Base-by-base conservation (phyloP, 1,139 yeast genomes). In the Yamadazyma oceani region DNA sequence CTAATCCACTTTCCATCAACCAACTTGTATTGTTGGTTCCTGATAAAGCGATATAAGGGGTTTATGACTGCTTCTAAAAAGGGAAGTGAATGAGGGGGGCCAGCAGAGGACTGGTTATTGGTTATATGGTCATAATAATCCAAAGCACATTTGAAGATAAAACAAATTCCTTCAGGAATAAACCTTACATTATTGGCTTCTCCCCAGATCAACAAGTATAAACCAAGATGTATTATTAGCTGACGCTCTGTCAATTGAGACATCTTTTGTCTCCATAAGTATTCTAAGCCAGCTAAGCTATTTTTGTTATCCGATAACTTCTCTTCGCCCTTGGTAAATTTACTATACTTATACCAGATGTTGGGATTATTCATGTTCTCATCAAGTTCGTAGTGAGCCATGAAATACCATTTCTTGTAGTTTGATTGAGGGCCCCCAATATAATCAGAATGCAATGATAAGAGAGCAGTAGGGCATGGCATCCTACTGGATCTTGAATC, bases 131-230 rank as follows among this genome's bases (percentile, higher is more conserved):
- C 36, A 13, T 41, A 48, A 32, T 54, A 50, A 35, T 66, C 71
- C 17, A 54, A 43, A 7, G 64, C 58, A 41, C 63, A 54, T 37
- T 64, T 62, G 47, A 45, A 68, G 11, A 69, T 55, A 39, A 66
- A 69, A 41, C 74, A 68, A 3, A 69, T 36, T 38, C 72, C 64
- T 42, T 69, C 75, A 1, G 75, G 73, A 60, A 69, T 56, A 44
- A 67, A 69, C 34, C 75, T 51, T 2, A 69, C 46, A 41, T 67
- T 68, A 42, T 66, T 68, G 1, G 73, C 64, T 44, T 69, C 75
- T 3, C 75, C 75, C 75, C 75, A 69, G 9, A 66, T 60, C 11
- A 68, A 47, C 35, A 69, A 48, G 39, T 65, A 68, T 19, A 69
- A 43, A 1, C 63, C 64, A 9, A 69, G 40, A 31, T 68, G 73